Evolutionary conservation across 192 early-diverging fungal genomes (phyloP), one percentile per base, ranked within the genome.

Genomic region (Rhizoclosmatium globosum): DNA sequence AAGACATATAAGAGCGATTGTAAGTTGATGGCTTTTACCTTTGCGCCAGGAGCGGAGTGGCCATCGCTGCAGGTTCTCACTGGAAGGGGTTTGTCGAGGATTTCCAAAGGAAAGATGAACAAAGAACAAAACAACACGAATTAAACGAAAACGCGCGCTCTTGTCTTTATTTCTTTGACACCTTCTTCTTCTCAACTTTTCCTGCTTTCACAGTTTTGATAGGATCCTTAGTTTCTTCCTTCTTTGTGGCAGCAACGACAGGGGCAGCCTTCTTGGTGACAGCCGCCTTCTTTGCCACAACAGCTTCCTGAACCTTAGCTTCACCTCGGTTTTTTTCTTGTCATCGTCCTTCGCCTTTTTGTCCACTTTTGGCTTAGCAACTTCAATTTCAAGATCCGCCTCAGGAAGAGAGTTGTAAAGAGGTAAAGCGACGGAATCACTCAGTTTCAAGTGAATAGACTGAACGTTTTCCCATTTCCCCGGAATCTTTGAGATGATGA

Each of bases 381-480:
- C 67, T 23, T 60, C 68, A 0, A 39, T 31, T 15, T 59, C 77
- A 38, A 68, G 3, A 17, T 65, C 69, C 4, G 69, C 68, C 11
- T 71, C 81, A 4, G 85, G 83, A 9, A 85, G 68, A 4, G 82
- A 71, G 59, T 72, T 78, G 75, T 76, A 97, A 56, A 99, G 84
- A 2, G 98, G 98, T 75, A 99, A 87, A 44, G 92, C 88, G 17
- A 90, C 83, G 9, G 95, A 96, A 13, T 90, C 87, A 59, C 84
- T 87, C 6, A 94, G 93, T 85, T 98, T 98, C 85, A 99, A 84
- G 48, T 91, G 82, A 60, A 99, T 88, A 9, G 94, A 91, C 82
- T 92, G 94, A 71, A 99, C 90, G 85, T 96, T 96, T 56, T 59
- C 47, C 92, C 94, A 95, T 58, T 91, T 88, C 72, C 92, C 87